Percentiles rank a stretch among this genome's conserved stretches.
These are phyloP conservation scores for Rhodosporidiobolus sp. DNA, from an alignment of 768 basidiomycete species.

Conservation along the genomic window DNA sequence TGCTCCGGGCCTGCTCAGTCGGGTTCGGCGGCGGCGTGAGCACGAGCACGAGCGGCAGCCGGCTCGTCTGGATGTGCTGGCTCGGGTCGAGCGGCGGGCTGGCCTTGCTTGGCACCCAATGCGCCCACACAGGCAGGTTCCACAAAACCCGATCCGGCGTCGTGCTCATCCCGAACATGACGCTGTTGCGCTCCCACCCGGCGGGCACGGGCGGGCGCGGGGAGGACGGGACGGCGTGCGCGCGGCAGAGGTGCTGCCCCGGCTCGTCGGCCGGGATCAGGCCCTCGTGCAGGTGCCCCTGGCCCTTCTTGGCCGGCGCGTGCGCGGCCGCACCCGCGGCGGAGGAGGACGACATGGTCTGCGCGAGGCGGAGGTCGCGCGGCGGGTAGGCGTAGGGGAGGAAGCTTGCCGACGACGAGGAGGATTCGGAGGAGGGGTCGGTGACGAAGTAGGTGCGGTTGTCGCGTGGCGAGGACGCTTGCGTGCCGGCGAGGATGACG, in stretches of 20 bases:
- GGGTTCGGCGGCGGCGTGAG: slow-evolving; percentile 33
- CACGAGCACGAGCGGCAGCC: slow-evolving; percentile 34
- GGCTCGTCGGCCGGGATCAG: slow-evolving; percentile 18
- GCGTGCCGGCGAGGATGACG: slow-evolving; percentile 23
- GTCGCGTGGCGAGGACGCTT: not conserved
- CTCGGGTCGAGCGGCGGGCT: slow-evolving; percentile 22
- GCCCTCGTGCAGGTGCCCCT: slow-evolving; percentile 16
- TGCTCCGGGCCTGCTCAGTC: slow-evolving; percentile 23
- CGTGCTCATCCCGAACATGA: slow-evolving; percentile 43
- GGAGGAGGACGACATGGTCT: slow-evolving; percentile 5
- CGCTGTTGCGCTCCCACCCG: slow-evolving; percentile 10
- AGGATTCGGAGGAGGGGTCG: not conserved
- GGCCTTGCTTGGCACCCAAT: slow-evolving; percentile 23
- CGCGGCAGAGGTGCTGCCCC: slow-evolving; percentile 23
- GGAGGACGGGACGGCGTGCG: slow-evolving; percentile 19
- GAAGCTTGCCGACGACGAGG: slow-evolving; percentile 4
- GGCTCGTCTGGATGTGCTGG: not conserved
- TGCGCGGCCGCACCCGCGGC: not conserved
- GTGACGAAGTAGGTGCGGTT: slow-evolving; percentile 24
- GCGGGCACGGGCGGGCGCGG: slow-evolving; percentile 15
- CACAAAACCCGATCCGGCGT: slow-evolving; percentile 35
- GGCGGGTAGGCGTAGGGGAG: slow-evolving; percentile 36
- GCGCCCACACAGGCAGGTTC: slow-evolving; percentile 41
- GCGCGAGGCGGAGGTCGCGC: slow-evolving; percentile 36
- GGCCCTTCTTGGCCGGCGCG: not conserved